Conservation (phyloP, 2,329 filamentous ascomycete species). For the Coleophoma crateriformis region DNA sequence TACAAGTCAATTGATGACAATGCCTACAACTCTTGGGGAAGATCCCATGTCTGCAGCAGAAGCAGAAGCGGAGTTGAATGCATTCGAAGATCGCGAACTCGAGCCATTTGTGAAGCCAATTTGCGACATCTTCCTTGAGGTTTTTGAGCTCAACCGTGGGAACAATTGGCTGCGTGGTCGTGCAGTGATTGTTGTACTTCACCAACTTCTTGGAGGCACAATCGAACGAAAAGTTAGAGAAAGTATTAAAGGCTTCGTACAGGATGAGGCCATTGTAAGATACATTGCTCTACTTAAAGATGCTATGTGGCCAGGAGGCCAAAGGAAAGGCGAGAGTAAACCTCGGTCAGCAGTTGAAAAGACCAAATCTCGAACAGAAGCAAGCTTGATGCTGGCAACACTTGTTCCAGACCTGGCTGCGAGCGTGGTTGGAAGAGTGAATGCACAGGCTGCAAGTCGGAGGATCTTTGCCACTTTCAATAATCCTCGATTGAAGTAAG, state of each 20-base stretch:
- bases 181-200: constrained; percentile 91
- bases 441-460: constrained; percentile 84
- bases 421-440: constrained; percentile 86
- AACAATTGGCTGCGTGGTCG: constrained; percentile 97
- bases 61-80: constrained; percentile 88
- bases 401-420: constrained; percentile 86
- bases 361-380: constrained; percentile 76
- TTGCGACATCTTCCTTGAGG: constrained; percentile 93
- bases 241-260: constrained; percentile 64
- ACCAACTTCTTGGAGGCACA: constrained; percentile 91
- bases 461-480: constrained; percentile 89
- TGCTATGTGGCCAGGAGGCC: constrained; percentile 75
- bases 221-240: constrained; percentile 95
- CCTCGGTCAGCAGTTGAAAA: constrained; percentile 68
- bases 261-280: constrained; percentile 72
- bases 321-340: constrained; percentile 39
- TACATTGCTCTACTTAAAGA: constrained; percentile 72
- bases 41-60: constrained; percentile 56
- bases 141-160: constrained; percentile 88
- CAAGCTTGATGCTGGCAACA: constrained; percentile 81
- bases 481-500: constrained; percentile 83
- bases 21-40: constrained; percentile 45
- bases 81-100: constrained; percentile 83
- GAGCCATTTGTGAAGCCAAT: constrained; percentile 98
- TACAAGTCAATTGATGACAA: constrained; percentile 55